Evolutionary conservation across 352 stramenopile species (phyloP).

Genomic region (Globisporangium camurandrum): DNA sequence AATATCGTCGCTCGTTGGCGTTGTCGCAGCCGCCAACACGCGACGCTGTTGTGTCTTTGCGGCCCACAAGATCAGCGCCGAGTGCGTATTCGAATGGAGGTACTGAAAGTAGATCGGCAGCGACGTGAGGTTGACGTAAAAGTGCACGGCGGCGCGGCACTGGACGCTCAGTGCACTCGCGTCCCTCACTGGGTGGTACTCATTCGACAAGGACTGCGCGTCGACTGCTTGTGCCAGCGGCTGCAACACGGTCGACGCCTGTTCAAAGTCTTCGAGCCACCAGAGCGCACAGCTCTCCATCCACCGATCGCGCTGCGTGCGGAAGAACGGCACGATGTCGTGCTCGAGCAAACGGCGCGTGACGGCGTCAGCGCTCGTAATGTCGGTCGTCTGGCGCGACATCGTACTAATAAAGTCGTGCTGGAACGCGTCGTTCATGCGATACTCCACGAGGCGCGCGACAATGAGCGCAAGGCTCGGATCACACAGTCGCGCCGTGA

Average conservation of each 20-base stretch:
- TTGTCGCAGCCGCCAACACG: not conserved
- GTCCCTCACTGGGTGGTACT: slow-evolving; percentile 12
- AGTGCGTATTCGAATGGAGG: slow-evolving; percentile 60
- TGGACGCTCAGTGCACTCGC: slow-evolving; percentile 21
- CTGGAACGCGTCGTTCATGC: slow-evolving; percentile 33
- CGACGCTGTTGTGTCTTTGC: slow-evolving; percentile 27
- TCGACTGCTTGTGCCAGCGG: slow-evolving; percentile 65
- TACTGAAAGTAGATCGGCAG: slow-evolving; percentile 81
- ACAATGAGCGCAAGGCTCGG: slow-evolving; percentile 87
- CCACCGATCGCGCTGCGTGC: slow-evolving; percentile 50
- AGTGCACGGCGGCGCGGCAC: slow-evolving; percentile 46
- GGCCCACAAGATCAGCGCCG: slow-evolving; percentile 53
- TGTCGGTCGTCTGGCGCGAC: slow-evolving; percentile 33
- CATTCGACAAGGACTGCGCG: slow-evolving; percentile 8
- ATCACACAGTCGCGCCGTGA: slow-evolving; percentile 84
- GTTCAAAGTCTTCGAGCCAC: slow-evolving; percentile 85
- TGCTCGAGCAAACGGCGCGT: slow-evolving; percentile 55
- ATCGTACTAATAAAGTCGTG: slow-evolving; percentile 40
- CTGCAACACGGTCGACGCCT: slow-evolving; percentile 56
- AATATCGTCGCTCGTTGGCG: not conserved
- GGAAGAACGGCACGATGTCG: slow-evolving; percentile 64
- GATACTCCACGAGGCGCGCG: slow-evolving; percentile 81
- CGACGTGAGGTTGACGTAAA: slow-evolving; percentile 83
- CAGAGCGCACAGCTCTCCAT: slow-evolving; percentile 73
- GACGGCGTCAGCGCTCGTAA: slow-evolving; percentile 43